Conservation (phyloP, 495 filamentous ascomycete genomes). For the Aspergillus bertholletiae region DNA sequence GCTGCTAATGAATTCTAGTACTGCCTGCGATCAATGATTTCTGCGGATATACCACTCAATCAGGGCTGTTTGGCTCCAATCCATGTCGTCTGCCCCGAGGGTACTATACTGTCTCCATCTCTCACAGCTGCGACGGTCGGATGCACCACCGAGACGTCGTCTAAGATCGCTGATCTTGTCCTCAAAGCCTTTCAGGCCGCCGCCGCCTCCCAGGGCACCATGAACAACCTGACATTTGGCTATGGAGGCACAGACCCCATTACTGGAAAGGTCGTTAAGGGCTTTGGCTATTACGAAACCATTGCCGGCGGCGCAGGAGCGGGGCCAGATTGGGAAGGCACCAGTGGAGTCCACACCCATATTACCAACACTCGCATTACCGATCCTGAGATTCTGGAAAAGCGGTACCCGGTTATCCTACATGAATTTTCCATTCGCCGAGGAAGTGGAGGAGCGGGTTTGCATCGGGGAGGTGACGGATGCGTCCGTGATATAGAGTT, state of each 20-base stretch:
- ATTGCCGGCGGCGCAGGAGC: constrained; percentile 88
- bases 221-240: constrained; percentile 66
- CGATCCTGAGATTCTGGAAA: constrained; percentile 86
- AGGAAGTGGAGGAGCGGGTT: constrained; percentile 50
- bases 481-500: constrained; percentile 36
- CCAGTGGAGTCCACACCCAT: constrained; percentile 82
- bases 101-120: constrained; percentile 76
- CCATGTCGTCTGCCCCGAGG: constrained; percentile 70
- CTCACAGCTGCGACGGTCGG: constrained; percentile 81
- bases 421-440: constrained; percentile 77
- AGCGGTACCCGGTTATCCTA: constrained; percentile 84
- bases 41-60: constrained; percentile 87
- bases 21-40: constrained; percentile 81
- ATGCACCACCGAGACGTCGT: constrained; percentile 68
- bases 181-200: constrained; percentile 80
- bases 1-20: constrained; percentile 39
- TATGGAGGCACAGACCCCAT: constrained; percentile 27
- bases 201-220: constrained; percentile 82
- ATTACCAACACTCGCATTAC: constrained; percentile 98
- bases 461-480: constrained; percentile 38
- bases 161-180: constrained; percentile 90
- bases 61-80: constrained; percentile 89
- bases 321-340: constrained; percentile 76
- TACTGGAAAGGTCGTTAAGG: constrained; percentile 30
- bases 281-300: constrained; percentile 94